A percentile compares a stretch with the other conserved stretches of the same genome.
phyloP scores from a whole-genome alignment of 768 basidiomycete species.

The Kwoniella botswanensis region DNA sequence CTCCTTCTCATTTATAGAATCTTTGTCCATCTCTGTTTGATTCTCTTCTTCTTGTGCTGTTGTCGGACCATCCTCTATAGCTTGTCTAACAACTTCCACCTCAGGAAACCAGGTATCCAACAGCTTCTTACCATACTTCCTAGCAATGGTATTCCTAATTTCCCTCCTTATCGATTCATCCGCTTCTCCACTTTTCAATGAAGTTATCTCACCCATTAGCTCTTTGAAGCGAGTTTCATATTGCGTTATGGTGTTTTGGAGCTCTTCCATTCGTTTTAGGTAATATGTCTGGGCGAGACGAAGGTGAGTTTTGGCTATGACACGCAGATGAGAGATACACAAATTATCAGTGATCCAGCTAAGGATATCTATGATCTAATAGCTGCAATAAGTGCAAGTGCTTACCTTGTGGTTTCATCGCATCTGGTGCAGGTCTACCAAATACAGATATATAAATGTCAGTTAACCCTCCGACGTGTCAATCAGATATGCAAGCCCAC shows the following conservation, averaged over 20 bases:
- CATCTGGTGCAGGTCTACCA: constrained; percentile 61
- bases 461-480: not conserved
- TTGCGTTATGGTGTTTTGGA: constrained; percentile 70
- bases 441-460: not conserved
- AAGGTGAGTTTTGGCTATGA: constrained; percentile 66
- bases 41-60: constrained; percentile 15
- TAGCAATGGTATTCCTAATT: constrained; percentile 47
- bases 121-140: constrained; percentile 44
- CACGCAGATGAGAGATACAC: no score
- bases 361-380: constrained; percentile 48
- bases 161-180: constrained; percentile 66
- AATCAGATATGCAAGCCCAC: not conserved
- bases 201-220: constrained; percentile 75
- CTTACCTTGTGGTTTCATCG: constrained; percentile 66
- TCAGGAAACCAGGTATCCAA: constrained; percentile 49
- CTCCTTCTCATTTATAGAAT: not conserved
- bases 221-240: constrained; percentile 84
- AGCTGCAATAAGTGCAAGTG: constrained; percentile 7
- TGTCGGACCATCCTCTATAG: constrained; percentile 22
- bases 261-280: constrained; percentile 69
- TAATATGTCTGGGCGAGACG: constrained; percentile 78
- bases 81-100: constrained; percentile 28
- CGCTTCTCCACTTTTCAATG: constrained; percentile 72
- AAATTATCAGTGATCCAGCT: no score
- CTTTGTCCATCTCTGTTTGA: not conserved